These are phyloP conservation scores for Colletotrichum echinochloae DNA, from an alignment of 2,329 filamentous ascomycete species.

Conservation along the genomic window DNA sequence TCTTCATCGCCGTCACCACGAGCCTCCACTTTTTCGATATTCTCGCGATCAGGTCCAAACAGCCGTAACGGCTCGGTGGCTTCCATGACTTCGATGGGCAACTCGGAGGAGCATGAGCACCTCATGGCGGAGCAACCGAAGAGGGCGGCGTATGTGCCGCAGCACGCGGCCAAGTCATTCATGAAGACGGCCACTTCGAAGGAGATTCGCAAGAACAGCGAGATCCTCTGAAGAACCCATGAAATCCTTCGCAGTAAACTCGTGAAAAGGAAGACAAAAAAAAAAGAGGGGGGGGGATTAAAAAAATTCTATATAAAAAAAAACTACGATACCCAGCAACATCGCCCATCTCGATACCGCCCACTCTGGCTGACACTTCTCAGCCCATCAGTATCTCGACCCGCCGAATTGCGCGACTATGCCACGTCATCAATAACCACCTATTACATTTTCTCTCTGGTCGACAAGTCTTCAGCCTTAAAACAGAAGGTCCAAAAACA, in stretches of 20 bases:
- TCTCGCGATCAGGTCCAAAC: background rate
- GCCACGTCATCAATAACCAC: background rate
- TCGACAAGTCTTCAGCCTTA: background rate
- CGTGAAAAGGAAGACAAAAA: background rate
- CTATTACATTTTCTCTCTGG: background rate
- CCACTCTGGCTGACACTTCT: background rate
- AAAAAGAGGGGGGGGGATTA: no score
- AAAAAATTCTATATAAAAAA: background rate
- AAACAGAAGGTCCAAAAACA: background rate
- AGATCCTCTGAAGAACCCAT: conserved; percentile 45
- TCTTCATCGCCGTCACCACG: conserved; percentile 14
- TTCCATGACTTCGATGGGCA: conserved; percentile 20
- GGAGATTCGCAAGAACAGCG: conserved; percentile 53
- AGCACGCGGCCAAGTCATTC: conserved; percentile 56
- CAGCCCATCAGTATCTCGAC: background rate
- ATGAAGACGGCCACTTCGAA: conserved; percentile 56
- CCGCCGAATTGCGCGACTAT: background rate
- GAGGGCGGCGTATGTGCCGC: conserved; percentile 46
- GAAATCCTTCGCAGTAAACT: no score
- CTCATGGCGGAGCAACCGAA: conserved; percentile 31
- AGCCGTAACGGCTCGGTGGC: conserved; percentile 29
- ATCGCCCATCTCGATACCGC: background rate
- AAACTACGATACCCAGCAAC: conserved; percentile 11
- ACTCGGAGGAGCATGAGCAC: conserved; percentile 24
- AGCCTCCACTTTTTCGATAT: conserved; percentile 4